Percentiles rank a stretch among this genome's conserved stretches.
phyloP scores from a whole-genome alignment of 2,329 filamentous ascomycete species.

The Lecanosticta acicola region DNA sequence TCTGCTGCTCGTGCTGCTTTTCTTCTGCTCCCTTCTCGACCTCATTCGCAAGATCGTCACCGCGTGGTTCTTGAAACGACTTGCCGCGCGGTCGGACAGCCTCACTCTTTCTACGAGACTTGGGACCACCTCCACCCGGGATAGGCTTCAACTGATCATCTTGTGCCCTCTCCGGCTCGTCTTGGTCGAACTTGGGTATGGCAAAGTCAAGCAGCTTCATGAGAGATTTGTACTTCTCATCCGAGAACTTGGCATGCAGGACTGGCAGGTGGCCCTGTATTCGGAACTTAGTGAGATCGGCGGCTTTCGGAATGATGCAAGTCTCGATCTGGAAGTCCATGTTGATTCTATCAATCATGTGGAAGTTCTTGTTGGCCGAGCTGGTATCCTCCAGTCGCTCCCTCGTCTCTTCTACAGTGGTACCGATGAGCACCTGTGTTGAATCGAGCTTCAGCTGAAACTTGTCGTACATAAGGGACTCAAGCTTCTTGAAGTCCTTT shows the following conservation, averaged over 20 bases:
- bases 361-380: conserved; percentile 57
- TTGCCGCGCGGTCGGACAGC: conserved; percentile 57
- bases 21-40: conserved; percentile 50
- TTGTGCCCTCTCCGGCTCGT: conserved; percentile 30
- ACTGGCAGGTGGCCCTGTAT: conserved; percentile 89
- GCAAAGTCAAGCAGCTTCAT: conserved; percentile 97
- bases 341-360: conserved; percentile 94
- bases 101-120: conserved; percentile 30
- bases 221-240: conserved; percentile 91
- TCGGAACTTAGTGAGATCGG: conserved; percentile 84
- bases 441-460: conserved; percentile 90
- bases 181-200: conserved; percentile 68
- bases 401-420: conserved; percentile 85
- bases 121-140: neutral
- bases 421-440: conserved; percentile 91
- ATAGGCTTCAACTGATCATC: conserved; percentile 32
- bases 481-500: conserved; percentile 79
- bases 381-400: conserved; percentile 67
- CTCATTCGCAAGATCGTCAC: conserved; percentile 72
- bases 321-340: conserved; percentile 95
- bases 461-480: conserved; percentile 95
- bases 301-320: conserved; percentile 93
- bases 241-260: conserved; percentile 84
- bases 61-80: conserved; percentile 64
- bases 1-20: conserved; percentile 43